phyloP scores from a whole-genome alignment of 768 basidiomycete genomes.

The Boletus rufocinnamomeus region DNA sequence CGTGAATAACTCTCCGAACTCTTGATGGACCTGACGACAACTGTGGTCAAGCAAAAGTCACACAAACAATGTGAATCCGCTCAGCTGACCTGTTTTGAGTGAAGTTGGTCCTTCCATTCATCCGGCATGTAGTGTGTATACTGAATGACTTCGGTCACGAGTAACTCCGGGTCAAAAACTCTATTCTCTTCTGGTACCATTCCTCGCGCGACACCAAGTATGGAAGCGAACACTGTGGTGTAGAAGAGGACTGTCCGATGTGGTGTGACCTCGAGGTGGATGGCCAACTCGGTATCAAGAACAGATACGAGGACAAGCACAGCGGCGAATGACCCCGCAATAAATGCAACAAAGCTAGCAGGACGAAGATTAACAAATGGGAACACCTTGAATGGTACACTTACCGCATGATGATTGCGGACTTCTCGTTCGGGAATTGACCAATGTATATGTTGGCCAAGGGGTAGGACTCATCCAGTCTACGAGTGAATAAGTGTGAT shows the following conservation, averaged over 20 bases:
- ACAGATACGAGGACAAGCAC: constrained; percentile 92
- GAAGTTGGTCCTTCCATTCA: constrained; percentile 86
- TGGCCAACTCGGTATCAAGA: constrained; percentile 89
- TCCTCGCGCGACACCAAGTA: constrained; percentile 87
- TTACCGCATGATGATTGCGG: constrained; percentile 87
- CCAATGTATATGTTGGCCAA: constrained; percentile 93
- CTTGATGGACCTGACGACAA: constrained; percentile 70
- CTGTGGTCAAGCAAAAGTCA: constrained; percentile 1
- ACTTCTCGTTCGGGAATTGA: constrained; percentile 95
- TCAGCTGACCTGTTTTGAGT: constrained; percentile 74
- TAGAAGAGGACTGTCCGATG: constrained; percentile 95
- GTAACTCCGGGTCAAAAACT: constrained; percentile 90
- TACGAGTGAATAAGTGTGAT: constrained; percentile 84
- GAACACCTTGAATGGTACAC: constrained; percentile 26
- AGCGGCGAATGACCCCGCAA: constrained; percentile 95
- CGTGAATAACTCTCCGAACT: constrained; percentile 91
- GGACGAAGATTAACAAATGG: constrained; percentile 1
- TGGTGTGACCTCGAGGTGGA: constrained; percentile 93
- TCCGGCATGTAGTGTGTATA: constrained; percentile 97
- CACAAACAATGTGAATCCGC: background rate
- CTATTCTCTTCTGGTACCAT: constrained; percentile 95
- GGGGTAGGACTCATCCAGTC: constrained; percentile 88
- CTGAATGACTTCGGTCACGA: constrained; percentile 89
- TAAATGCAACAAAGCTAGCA: constrained; percentile 88
- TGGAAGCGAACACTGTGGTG: constrained; percentile 80